Percentiles rank a stretch among this genome's conserved stretches.
phyloP scores from a whole-genome alignment of 2,329 filamentous ascomycete genomes.

The Colletotrichum spaethianum region DNA sequence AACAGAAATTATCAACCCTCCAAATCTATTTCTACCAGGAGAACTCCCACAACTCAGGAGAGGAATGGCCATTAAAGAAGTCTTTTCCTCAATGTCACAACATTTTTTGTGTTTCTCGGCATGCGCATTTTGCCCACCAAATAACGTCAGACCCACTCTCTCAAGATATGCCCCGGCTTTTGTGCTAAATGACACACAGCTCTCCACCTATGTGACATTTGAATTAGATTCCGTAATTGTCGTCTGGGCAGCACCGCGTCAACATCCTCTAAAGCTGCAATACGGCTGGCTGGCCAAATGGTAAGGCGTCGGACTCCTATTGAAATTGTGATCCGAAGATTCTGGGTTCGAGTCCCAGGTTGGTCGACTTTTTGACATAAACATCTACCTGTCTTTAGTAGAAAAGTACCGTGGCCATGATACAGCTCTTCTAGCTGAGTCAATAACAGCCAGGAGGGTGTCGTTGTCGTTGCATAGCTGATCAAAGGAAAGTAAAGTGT shows the following conservation, averaged over 20 bases:
- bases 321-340: constrained; percentile 27
- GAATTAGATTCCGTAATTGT: neutral
- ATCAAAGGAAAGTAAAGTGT: too few species aligned
- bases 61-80: too few species aligned
- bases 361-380: constrained; percentile 18
- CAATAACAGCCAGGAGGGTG: too few species aligned
- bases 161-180: neutral
- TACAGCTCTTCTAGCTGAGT: too few species aligned
- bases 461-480: too few species aligned
- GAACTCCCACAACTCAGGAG: neutral
- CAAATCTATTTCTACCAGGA: neutral
- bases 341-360: constrained; percentile 42
- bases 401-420: too few species aligned
- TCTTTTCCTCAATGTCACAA: neutral
- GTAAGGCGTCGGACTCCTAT: constrained; percentile 41
- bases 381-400: too few species aligned
- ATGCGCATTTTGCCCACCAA: neutral
- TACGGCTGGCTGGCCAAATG: constrained; percentile 37
- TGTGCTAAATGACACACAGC: neutral
- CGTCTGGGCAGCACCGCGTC: neutral
- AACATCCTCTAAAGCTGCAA: fast-evolving
- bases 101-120: neutral
- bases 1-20: neutral
- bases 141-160: neutral
- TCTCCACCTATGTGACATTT: neutral